Evolutionary conservation across 108 stramenopile species (phyloP), one percentile per base, ranked within the genome.

Genomic region (Stephanodiscus minutulus): DNA sequence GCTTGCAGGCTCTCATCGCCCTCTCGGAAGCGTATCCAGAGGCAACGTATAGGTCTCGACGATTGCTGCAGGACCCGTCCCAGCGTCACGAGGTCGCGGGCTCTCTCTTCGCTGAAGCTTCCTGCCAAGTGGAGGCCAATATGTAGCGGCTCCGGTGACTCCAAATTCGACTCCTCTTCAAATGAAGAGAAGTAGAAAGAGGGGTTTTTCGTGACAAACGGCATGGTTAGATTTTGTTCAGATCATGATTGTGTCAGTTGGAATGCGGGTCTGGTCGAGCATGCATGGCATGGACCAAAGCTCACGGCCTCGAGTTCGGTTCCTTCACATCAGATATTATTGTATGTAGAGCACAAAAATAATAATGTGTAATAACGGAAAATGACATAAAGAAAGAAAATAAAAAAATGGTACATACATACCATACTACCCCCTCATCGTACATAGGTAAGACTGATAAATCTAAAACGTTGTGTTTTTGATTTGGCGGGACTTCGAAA

Each of bases 1-100:
- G 68, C 60, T 15, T 11, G 31, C 20, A 70, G 57, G 39, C 76
- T 70, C 35, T 77, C 69, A 21, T 77, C 76, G 12, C 69, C 69
- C 21, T 58, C 76, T 36, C 39, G 31, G 53, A 77, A 77, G 15
- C 76, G 68, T 31, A 77, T 44, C 76, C 76, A 77, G 17, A 77
- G 44, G 52, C 67, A 77, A 10, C 68, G 67, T 46, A 77, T 62
- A 10, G 55, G 17, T 39, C 76, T 25, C 41, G 58, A 36, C 8
- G 77, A 49, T 35, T 78, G 63, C 0, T 48, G 53, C 22, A 77
- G 69, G 27, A 56, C 69, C 59, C 28, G 35, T 2, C 56, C 68
- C 55, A 77, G 60, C 25, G 61, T 43, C 13, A 70, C 31, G 47
- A 69, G 33, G 35, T 69, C 68, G 17, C 17, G 7, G 20, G 68